phyloP scores from a whole-genome alignment of 306 rosid genomes.

The Malus asiatica region DNA sequence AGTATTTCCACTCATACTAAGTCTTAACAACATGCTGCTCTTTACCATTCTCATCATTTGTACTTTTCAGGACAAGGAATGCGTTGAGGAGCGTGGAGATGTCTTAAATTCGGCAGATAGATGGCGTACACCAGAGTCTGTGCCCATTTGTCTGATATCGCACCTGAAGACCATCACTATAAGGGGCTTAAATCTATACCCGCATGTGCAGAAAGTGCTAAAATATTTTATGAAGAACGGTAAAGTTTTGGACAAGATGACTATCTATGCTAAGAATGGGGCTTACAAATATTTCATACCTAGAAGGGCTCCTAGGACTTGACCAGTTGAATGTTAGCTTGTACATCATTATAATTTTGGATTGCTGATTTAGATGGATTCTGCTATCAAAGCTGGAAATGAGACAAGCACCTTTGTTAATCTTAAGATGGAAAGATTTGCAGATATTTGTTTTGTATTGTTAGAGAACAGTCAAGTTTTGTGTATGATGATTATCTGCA shows the following conservation, averaged over 20 bases:
- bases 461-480: too few species aligned
- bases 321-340: not conserved
- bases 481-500: not conserved
- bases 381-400: not conserved
- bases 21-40: not conserved
- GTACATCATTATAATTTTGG: too few species aligned
- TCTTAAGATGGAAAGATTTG: not conserved
- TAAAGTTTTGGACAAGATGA: not conserved
- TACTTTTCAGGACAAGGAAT: not conserved
- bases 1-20: not conserved
- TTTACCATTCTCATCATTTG: not conserved
- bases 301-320: not conserved
- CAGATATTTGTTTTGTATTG: not conserved
- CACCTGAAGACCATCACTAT: not conserved
- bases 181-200: not conserved
- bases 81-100: not conserved
- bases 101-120: not conserved
- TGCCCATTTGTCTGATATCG: not conserved
- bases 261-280: not conserved
- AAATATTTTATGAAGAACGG: not conserved
- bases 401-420: not conserved
- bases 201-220: not conserved
- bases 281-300: not conserved
- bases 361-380: not conserved
- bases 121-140: not conserved